These are phyloP conservation scores for Zymoseptoria pseudotritici DNA, from an alignment of 2,329 filamentous ascomycete species.

Conservation along the genomic window DNA sequence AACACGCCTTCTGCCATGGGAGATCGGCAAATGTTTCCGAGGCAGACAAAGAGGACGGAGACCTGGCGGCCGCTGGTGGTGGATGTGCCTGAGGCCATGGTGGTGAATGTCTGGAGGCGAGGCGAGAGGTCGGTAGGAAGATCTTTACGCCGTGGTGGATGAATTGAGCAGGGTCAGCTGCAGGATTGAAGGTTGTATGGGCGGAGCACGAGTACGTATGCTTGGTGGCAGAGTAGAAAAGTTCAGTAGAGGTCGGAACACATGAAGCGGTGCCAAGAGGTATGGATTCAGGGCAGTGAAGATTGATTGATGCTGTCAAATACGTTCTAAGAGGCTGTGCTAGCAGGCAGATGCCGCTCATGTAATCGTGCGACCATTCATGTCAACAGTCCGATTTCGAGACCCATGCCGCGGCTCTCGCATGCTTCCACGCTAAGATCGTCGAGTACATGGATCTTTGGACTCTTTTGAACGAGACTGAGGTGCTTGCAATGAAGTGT, in stretches of 20 bases:
- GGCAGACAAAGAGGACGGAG: constrained; percentile 87
- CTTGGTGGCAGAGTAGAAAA: background rate
- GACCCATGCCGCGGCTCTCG: background rate
- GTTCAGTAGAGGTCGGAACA: background rate
- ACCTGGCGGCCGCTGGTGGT: constrained; percentile 33
- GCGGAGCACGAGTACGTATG: background rate
- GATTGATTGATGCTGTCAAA: background rate
- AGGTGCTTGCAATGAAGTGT: too few species aligned
- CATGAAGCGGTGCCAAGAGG: background rate
- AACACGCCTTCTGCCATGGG: constrained; percentile 97
- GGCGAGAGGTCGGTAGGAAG: too few species aligned
- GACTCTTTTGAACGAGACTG: background rate
- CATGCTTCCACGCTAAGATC: background rate
- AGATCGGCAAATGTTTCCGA: constrained; percentile 89
- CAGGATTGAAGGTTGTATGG: background rate
- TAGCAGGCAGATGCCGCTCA: background rate
- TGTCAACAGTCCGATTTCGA: background rate
- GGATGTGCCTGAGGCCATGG: constrained; percentile 7
- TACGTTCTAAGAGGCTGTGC: too few species aligned
- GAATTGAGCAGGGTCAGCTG: background rate
- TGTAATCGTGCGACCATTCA: background rate
- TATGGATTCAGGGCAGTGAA: background rate
- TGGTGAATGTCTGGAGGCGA: background rate
- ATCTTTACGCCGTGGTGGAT: background rate
- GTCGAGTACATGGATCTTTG: background rate